Conservation (phyloP, 2,329 filamentous ascomycete genomes). For the Exophiala dermatitidis region DNA sequence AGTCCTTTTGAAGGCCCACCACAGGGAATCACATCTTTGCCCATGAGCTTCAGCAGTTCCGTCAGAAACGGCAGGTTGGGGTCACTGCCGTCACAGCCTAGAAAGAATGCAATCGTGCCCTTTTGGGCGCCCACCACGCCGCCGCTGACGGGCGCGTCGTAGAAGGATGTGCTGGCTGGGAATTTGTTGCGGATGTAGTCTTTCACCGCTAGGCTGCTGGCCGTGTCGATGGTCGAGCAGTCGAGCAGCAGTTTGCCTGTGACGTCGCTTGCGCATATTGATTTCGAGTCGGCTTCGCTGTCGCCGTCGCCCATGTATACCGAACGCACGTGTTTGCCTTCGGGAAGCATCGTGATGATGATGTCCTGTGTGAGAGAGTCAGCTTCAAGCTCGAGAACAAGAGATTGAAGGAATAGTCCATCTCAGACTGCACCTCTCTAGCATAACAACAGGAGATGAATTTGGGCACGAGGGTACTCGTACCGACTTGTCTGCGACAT, state of each 20-base stretch:
- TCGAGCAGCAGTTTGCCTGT: constrained; percentile 47
- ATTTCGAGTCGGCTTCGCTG: constrained; percentile 34
- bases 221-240: constrained; percentile 51
- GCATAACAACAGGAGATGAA: background rate
- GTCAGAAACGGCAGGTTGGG: constrained; percentile 40
- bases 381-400: too few species aligned
- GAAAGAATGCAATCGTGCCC: constrained; percentile 50
- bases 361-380: constrained; percentile 28
- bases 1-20: constrained; percentile 51
- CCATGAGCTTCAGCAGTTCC: constrained; percentile 47
- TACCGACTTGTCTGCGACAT: constrained; percentile 47
- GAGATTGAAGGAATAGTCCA: too few species aligned
- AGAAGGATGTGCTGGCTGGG: constrained; percentile 38
- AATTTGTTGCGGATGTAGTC: constrained; percentile 18
- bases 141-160: constrained; percentile 49
- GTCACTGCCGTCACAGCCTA: constrained; percentile 44
- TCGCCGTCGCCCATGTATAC: constrained; percentile 40
- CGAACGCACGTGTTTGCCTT: constrained; percentile 33
- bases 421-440: background rate
- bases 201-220: constrained; percentile 31
- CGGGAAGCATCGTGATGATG: constrained; percentile 34
- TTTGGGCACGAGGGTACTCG: constrained; percentile 10
- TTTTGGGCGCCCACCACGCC: constrained; percentile 47
- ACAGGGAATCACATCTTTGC: constrained; percentile 47
- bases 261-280: constrained; percentile 35